Conservation (phyloP, 345 rosid genomes). For the Salix brachista region DNA sequence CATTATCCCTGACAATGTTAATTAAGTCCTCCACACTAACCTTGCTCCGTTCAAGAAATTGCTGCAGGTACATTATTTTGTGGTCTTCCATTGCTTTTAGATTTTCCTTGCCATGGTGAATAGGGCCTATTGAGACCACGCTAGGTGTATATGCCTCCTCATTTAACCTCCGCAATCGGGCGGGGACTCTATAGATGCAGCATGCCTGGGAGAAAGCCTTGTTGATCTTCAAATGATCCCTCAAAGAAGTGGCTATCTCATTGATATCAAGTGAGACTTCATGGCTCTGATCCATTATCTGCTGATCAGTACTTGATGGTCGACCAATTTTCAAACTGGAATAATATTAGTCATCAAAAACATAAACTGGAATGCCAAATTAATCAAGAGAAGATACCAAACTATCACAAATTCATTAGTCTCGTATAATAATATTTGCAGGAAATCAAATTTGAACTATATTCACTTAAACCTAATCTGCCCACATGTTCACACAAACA, state of each 20-base stretch:
- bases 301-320: too few relatives aligned
- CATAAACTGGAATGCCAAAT: too few relatives aligned
- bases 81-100: slow-evolving; percentile 8
- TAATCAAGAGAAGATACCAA: too few relatives aligned
- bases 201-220: background rate
- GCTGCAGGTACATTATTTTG: slow-evolving; percentile 3
- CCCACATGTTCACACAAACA: too few relatives aligned
- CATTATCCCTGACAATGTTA: background rate
- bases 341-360: too few relatives aligned
- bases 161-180: background rate
- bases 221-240: background rate
- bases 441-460: too few relatives aligned
- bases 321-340: too few relatives aligned
- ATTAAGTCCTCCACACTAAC: slow-evolving; percentile 1
- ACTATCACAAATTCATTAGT: too few relatives aligned
- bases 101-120: slow-evolving; percentile 5
- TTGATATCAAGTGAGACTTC: background rate
- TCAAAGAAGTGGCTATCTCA: background rate
- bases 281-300: too few relatives aligned
- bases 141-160: slow-evolving; percentile 9
- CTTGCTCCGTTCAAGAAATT: background rate
- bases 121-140: slow-evolving; percentile 14
- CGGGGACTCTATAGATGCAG: slow-evolving; percentile 7
- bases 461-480: too few relatives aligned
- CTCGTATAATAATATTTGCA: too few relatives aligned